phyloP scores from a whole-genome alignment of 2,329 filamentous ascomycete genomes.

The Blastomyces emzantsi region DNA sequence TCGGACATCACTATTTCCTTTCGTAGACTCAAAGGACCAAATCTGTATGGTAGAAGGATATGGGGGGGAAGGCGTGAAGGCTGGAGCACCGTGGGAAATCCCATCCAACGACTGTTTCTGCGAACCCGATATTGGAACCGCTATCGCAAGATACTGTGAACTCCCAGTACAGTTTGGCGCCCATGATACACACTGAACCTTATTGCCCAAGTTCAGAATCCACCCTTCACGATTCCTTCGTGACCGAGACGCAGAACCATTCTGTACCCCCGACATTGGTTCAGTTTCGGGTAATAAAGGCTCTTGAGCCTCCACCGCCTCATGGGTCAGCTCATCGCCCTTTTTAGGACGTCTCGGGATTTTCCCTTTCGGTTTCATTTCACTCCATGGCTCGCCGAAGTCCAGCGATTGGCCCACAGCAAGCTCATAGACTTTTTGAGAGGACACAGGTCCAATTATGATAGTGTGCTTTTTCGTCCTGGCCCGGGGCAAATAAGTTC shows the following conservation, averaged over 20 bases:
- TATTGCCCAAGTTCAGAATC: slow-evolving; percentile 49
- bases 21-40: slow-evolving; percentile 45
- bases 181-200: slow-evolving; percentile 43
- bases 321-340: neutral
- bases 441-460: slow-evolving; percentile 42
- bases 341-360: slow-evolving; percentile 16
- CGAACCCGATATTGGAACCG: slow-evolving; percentile 31
- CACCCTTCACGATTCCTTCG: slow-evolving; percentile 38
- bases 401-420: slow-evolving; percentile 36
- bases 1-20: slow-evolving; percentile 24
- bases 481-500: slow-evolving; percentile 36
- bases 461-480: slow-evolving; percentile 33
- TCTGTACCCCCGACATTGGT: slow-evolving; percentile 10
- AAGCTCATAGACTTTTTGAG: slow-evolving; percentile 38
- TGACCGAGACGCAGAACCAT: slow-evolving; percentile 11
- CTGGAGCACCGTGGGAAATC: slow-evolving; percentile 30
- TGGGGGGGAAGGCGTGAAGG: slow-evolving; percentile 43
- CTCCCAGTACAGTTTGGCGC: slow-evolving; percentile 36
- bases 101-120: slow-evolving; percentile 27
- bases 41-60: slow-evolving; percentile 48
- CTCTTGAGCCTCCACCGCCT: slow-evolving; percentile 3
- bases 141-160: slow-evolving; percentile 50
- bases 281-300: slow-evolving; percentile 3
- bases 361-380: slow-evolving; percentile 14
- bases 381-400: slow-evolving; percentile 38